Evolutionary conservation across 768 basidiomycete species (phyloP), one percentile per base, ranked within the genome.

Genomic region (Pilatotrama ljubarskyi): DNA sequence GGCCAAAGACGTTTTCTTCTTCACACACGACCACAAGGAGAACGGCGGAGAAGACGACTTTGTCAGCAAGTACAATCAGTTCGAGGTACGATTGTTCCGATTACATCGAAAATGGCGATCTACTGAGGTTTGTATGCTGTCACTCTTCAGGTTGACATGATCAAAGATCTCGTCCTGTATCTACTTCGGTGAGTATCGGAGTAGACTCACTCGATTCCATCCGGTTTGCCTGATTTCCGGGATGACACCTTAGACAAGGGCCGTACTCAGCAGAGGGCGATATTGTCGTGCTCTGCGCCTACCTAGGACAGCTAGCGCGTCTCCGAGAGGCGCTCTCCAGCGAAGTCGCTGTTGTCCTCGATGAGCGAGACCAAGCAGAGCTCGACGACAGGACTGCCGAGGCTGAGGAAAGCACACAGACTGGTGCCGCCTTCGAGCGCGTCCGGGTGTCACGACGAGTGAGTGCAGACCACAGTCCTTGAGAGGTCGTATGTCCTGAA

Each of bases 321-420:
- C 66, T 84, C 1, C 72, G 80, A 25, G 77, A 77, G 32, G 77
- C 76, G 0, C 62, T 84, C 7, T 59, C 66, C 2, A 64, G 68
- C 2, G 76, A 82, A 53, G 79, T 91, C 26, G 80, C 84, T 0
- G 80, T 89, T 5, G 73, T 84, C 25, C 81, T 91, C 38, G 88
- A 91, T 56, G 88, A 90, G 50, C 77, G 83, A 11, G 89, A 91
- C 64, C 79, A 85, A 68, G 79, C 76, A 3, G 79, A 79, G 15
- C 77, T 91, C 0, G 82, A 76, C 1, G 80, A 82, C 60, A 77
- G 77, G 35, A 83, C 84, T 58, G 74, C 68, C 14, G 71, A 72
- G 24, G 79, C 78, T 2, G 66, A 63, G 6, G 62, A n/a, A n/a
- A n/a, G 44, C 47, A 38, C 38, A n/a, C 48, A 20, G 26, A 17